These are phyloP conservation scores for Pythium insidiosum DNA, from an alignment of 352 stramenopile genomes.

Conservation along the genomic window DNA sequence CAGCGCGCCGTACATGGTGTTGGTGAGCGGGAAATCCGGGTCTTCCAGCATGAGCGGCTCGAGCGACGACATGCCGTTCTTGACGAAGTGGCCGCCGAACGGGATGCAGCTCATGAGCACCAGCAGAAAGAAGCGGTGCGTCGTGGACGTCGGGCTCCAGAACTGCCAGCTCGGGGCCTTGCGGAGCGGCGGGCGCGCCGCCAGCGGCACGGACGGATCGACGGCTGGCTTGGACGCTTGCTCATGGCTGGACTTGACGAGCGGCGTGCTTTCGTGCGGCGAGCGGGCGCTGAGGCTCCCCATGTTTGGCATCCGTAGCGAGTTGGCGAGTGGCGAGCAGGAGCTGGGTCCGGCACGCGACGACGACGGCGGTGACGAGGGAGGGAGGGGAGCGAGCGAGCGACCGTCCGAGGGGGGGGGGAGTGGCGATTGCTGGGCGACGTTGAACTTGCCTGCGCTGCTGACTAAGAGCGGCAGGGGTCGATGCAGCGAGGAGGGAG, in stretches of 20 bases:
- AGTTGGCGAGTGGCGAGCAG: not conserved
- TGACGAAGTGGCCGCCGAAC: conserved; percentile 83
- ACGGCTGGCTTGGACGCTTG: not conserved
- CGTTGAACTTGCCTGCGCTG: not conserved
- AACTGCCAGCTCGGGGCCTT: conserved; percentile 51
- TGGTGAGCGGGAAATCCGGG: conserved; percentile 62
- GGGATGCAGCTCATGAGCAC: conserved; percentile 82
- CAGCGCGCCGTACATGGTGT: conserved; percentile 81
- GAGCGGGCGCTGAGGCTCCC: conserved; percentile 8
- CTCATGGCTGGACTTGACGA: not conserved
- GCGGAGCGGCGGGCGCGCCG: conserved; percentile 17
- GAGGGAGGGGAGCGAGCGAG: no score
- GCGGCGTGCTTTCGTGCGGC: conserved; percentile 1
- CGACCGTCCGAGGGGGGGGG: no score
- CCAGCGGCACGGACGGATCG: conserved; percentile 2
- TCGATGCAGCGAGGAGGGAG: no score
- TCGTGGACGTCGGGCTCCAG: conserved; percentile 51
- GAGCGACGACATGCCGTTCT: conserved; percentile 80
- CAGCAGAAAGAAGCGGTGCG: conserved; percentile 75
- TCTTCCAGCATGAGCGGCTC: conserved; percentile 78
- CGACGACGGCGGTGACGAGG: not conserved
- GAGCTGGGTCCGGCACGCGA: not conserved
- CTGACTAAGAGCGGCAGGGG: no score
- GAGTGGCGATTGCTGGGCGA: not conserved
- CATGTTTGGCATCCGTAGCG: conserved; percentile 9